Conservation (phyloP, 257 asterid genomes). For the Solanum bukasovii region DNA sequence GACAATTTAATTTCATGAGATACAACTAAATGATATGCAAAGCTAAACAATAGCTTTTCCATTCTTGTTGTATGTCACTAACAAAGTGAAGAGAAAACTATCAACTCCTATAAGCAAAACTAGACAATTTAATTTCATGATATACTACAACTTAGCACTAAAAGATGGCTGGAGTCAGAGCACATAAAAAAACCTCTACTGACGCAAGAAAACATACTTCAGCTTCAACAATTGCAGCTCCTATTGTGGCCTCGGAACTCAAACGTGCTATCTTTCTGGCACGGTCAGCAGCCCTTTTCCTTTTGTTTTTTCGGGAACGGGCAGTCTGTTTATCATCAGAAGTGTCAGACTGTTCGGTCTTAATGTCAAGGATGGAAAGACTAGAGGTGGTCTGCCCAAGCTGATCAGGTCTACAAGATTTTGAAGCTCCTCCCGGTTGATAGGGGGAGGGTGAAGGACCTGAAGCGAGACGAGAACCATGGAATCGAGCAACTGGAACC, state of each 20-base stretch:
- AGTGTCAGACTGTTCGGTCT: slow-evolving; percentile 23
- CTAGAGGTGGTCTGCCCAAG: slow-evolving; percentile 22
- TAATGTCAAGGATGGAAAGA: slow-evolving; percentile 12
- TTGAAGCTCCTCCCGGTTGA: slow-evolving; percentile 24
- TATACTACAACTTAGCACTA: neutral
- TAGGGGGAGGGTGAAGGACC: slow-evolving; percentile 81
- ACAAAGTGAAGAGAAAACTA: neutral
- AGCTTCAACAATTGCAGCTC: slow-evolving; percentile 93
- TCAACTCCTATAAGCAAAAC: neutral
- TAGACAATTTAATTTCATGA: neutral
- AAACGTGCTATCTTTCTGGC: slow-evolving; percentile 55
- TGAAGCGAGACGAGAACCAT: slow-evolving; percentile 95
- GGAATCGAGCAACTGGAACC: slow-evolving; percentile 77
- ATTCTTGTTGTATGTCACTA: neutral
- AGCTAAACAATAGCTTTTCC: neutral
- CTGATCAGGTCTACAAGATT: slow-evolving; percentile 21
- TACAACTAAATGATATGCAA: slow-evolving; percentile 1
- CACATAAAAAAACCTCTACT: slow-evolving; percentile 26
- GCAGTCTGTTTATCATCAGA: slow-evolving; percentile 13
- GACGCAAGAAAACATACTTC: slow-evolving; percentile 61
- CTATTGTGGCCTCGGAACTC: slow-evolving; percentile 62
- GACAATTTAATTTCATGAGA: neutral
- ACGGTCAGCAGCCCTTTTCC: slow-evolving; percentile 11
- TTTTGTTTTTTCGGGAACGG: neutral
- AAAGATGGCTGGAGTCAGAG: slow-evolving; percentile 14